phyloP scores from a whole-genome alignment of 2,329 filamentous ascomycete species.

The Ascochyta koolunga region DNA sequence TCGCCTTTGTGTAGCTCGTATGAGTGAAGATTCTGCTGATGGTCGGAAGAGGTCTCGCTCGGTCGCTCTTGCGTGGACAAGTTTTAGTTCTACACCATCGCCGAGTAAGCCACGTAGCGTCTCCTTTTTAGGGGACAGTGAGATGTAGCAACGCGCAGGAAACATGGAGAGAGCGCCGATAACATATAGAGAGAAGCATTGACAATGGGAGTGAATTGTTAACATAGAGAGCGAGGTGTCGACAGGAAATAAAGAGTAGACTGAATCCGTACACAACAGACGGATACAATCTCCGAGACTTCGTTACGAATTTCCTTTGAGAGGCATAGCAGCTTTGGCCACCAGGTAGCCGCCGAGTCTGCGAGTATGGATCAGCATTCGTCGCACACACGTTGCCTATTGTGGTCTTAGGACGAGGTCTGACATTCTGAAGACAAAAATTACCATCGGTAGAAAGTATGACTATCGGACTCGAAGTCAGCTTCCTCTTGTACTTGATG shows the following conservation, averaged over 20 bases:
- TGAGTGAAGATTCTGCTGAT: not conserved
- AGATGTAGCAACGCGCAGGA: too few relatives aligned
- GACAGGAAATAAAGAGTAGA: too few relatives aligned
- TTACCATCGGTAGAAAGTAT: not conserved
- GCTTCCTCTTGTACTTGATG: not conserved
- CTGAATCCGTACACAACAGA: too few relatives aligned
- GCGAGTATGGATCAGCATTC: not conserved
- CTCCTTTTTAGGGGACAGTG: too few relatives aligned
- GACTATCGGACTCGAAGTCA: not conserved
- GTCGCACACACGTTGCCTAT: too few relatives aligned
- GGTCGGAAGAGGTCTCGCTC: not conserved
- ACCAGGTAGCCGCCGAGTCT: not conserved
- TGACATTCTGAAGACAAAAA: too few relatives aligned
- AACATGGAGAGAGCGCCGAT: too few relatives aligned
- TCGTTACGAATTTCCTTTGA: slow-evolving; percentile 10
- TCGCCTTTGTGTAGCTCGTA: not conserved
- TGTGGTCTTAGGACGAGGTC: too few relatives aligned
- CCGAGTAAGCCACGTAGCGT: too few relatives aligned
- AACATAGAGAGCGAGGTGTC: not conserved
- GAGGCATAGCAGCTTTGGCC: not conserved
- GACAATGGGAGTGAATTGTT: too few relatives aligned
- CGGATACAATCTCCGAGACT: not conserved
- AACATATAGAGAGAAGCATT: too few relatives aligned
- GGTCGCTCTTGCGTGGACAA: not conserved
- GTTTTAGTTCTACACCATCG: too few relatives aligned